Evolutionary conservation across 768 basidiomycete species (phyloP).

Genomic region (Hygrophorus russula): DNA sequence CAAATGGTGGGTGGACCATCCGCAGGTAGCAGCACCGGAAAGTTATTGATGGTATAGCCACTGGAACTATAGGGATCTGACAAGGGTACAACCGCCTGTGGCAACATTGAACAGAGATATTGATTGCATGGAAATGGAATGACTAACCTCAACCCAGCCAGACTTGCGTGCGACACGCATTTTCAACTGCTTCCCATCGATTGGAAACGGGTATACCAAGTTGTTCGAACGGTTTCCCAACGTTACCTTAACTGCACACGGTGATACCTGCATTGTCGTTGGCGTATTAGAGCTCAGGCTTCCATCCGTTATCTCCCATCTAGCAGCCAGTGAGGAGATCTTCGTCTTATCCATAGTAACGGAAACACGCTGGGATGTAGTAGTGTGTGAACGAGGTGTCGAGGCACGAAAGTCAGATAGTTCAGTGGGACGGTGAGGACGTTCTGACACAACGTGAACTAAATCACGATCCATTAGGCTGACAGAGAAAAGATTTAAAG

Average conservation of each 20-base stretch:
- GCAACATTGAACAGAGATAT: background rate
- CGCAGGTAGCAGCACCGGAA: slow-evolving; percentile 14
- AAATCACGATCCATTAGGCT: slow-evolving; percentile 15
- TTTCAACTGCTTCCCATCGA: slow-evolving; percentile 24
- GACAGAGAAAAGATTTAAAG: slow-evolving; percentile 17
- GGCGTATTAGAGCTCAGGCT: too few relatives aligned
- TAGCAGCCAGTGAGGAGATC: slow-evolving; percentile 1
- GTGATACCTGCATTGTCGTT: background rate
- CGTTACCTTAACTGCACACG: slow-evolving; percentile 20
- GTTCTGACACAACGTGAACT: slow-evolving; percentile 14
- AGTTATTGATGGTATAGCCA: slow-evolving; percentile 17
- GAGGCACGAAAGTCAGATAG: background rate
- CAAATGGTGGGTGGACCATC: slow-evolving; percentile 9
- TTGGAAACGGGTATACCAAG: slow-evolving; percentile 32
- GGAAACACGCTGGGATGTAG: background rate
- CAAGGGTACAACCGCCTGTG: slow-evolving; percentile 11
- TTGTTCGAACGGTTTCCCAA: slow-evolving; percentile 16
- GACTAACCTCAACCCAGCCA: slow-evolving; percentile 32
- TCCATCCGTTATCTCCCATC: background rate
- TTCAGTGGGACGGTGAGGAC: background rate
- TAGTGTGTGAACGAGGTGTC: background rate
- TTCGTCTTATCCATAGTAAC: background rate
- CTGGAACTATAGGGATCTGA: slow-evolving; percentile 6
- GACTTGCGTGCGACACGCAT: slow-evolving; percentile 45
- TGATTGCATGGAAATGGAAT: slow-evolving; percentile 6